Evolutionary conservation across 495 filamentous ascomycete genomes (phyloP), one percentile per base, ranked within the genome.

Genomic region (Penicillium subrubescens): DNA sequence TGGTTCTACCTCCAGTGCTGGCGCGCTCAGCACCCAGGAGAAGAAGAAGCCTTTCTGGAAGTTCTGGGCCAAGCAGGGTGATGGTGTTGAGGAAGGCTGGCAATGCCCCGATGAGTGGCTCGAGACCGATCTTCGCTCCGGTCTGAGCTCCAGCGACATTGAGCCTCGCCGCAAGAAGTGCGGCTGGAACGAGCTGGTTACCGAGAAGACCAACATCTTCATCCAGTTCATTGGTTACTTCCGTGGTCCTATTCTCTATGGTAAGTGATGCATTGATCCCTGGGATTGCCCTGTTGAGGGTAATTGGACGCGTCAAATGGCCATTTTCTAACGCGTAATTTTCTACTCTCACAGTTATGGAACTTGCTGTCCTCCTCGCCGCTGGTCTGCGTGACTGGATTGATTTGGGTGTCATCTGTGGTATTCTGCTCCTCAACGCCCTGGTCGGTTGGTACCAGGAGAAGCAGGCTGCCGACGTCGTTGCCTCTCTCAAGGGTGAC

Each of bases 401-500:
- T 66, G 90, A 93, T 84, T 86, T 92, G 62, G 90, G 90, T 84
- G 90, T 93, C 73, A 93, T 93, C 77, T 88, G 90, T 71, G 91
- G 88, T 83, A 94, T 94, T 77, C 81, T 94, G 37, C 69, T 89
- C 69, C 88, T 94, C 62, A 94, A 94, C 80, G 91, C 91, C 61
- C 72, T 82, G 58, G 90, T 92, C 73, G 90, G 90, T 81, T 94
- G 90, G 86, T 94, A 93, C 76, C 90, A 94, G 76, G 91, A 94
- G 77, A 93, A 92, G 80, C 89, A 92, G 79, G 91, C 91, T 64
- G 90, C 89, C 63, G 91, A 94, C 76, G 89, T 94, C 69, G 91
- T 94, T 63, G 89, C 90, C 60, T 86, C 81, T 62, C 80, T 94
- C 46, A 92, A 92, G 80, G 91, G 91, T 82, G 90, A 93, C 70